Base-by-base conservation (phyloP, 192 early-diverging fungal genomes). In the Gaertneriomyces sp. region DNA sequence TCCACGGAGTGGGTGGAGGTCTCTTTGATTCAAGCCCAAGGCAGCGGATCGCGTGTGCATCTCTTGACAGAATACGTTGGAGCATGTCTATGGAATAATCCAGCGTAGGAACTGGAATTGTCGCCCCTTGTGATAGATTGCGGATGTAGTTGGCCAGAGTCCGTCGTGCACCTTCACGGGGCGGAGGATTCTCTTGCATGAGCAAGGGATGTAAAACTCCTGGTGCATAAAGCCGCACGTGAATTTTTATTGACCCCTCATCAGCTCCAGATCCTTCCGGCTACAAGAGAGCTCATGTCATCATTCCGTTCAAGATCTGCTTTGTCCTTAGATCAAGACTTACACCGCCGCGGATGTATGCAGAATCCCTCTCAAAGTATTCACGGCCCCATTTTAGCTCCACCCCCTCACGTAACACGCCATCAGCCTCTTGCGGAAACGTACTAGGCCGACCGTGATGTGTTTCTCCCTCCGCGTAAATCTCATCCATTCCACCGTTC, bases 401-500 rank as follows among this genome's bases (percentile, higher is more conserved):
- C 1, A 68, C 53, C 3, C 72, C 75, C 53, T 81, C 55, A 19
- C 66, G 64, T 10, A 77, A 45, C 38, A 76, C 73, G 14, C 66
- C 55, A 33, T 75, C 63, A 16, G 71, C 63, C 57, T 81, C 76
- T 19, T 66, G 61, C 11, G 68, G 68, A 61, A 74, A 69, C 45
- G 74, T 69, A 12, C 52, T 45, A 6, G 42, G 45, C 14, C 57
- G 62, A 42, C 49, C 40, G n/a, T 62, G 45, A 2, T 68, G 56
- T 16, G 53, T 62, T 50, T 80, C 78, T 16, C 67, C 65, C 45
- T 70, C 63, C 41, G 76, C 71, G 65, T 76, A 80, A 39, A 74
- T 63, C 40, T 78, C 79, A 49, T 81, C 76, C 76, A 81, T 74
- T 40, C 72, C 74, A 55, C 76, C 74, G 63, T 78, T 81, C 76